phyloP scores from a whole-genome alignment of 345 rosid genomes.

The Salix exigua region DNA sequence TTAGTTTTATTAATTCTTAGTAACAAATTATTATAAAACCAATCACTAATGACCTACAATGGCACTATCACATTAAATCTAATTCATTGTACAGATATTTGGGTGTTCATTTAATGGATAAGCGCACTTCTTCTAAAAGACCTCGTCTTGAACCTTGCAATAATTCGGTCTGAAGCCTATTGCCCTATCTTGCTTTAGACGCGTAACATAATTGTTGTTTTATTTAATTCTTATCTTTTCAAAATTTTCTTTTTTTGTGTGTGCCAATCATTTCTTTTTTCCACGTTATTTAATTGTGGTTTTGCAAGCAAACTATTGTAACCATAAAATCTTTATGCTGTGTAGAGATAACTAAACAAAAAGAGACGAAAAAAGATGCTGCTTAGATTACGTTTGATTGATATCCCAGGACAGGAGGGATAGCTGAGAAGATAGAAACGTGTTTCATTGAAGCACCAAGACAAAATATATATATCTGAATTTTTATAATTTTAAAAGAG shows the following conservation, averaged over 20 bases:
- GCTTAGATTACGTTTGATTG: too few relatives aligned
- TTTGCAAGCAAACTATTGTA: neutral
- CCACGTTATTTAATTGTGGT: neutral
- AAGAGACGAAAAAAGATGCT: too few relatives aligned
- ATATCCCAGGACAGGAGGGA: too few relatives aligned
- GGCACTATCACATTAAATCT: neutral
- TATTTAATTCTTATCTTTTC: neutral
- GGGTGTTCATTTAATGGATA: neutral
- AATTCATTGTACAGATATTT: neutral
- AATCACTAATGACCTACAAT: neutral
- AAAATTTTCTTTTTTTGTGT: neutral
- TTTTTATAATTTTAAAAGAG: too few relatives aligned
- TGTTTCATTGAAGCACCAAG: too few relatives aligned
- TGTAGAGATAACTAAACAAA: neutral
- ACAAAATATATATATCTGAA: too few relatives aligned
- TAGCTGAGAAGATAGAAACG: too few relatives aligned
- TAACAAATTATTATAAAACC: neutral
- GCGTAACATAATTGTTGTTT: neutral
- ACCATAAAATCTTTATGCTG: neutral
- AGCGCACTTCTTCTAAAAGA: neutral
- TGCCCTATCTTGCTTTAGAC: neutral
- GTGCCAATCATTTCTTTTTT: neutral
- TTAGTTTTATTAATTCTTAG: neutral
- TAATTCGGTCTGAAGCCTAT: neutral
- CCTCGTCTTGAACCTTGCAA: neutral